phyloP scores from a whole-genome alignment of 2,329 filamentous ascomycete genomes.

The Didymella lethalis region DNA sequence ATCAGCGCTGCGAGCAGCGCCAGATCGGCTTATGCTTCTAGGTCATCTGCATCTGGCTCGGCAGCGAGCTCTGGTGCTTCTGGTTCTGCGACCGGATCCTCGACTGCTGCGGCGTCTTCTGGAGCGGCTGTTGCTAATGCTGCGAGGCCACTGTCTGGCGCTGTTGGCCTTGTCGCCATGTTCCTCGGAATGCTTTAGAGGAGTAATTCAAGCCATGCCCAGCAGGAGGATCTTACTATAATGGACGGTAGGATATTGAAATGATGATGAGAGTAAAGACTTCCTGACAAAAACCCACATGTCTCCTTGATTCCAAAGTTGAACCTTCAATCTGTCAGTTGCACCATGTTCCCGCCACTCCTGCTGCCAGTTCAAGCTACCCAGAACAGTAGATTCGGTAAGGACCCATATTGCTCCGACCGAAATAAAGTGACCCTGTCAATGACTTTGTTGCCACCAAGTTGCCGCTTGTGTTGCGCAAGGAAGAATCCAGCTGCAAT shows the following conservation, averaged over 20 bases:
- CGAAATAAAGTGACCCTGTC: slow-evolving; percentile 20
- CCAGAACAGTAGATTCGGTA: slow-evolving; percentile 7
- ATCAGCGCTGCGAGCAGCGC: slow-evolving; percentile 8
- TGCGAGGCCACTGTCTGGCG: slow-evolving; percentile 15
- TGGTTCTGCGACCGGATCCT: slow-evolving; percentile 14
- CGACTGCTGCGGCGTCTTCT: slow-evolving; percentile 11
- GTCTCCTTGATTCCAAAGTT: too few relatives aligned
- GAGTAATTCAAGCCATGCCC: background rate
- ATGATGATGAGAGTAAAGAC: background rate
- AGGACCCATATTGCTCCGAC: slow-evolving; percentile 4
- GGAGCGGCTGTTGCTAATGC: slow-evolving; percentile 12
- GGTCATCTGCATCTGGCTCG: slow-evolving; percentile 8
- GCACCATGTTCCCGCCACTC: too few relatives aligned
- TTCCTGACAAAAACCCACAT: background rate
- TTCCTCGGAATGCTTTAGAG: slow-evolving; percentile 12
- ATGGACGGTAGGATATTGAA: background rate
- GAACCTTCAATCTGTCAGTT: too few relatives aligned
- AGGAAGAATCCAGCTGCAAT: slow-evolving; percentile 19
- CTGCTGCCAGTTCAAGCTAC: background rate
- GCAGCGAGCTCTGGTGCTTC: background rate
- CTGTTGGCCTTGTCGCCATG: slow-evolving; percentile 15
- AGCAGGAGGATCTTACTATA: background rate
- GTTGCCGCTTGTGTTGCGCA: slow-evolving; percentile 23
- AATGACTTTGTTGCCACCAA: slow-evolving; percentile 14
- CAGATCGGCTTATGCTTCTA: slow-evolving; percentile 6